Evolutionary conservation across 164 flowering plant genomes (phyloP), one percentile per base, ranked within the genome.

Genomic region (Liquidambar formosana): DNA sequence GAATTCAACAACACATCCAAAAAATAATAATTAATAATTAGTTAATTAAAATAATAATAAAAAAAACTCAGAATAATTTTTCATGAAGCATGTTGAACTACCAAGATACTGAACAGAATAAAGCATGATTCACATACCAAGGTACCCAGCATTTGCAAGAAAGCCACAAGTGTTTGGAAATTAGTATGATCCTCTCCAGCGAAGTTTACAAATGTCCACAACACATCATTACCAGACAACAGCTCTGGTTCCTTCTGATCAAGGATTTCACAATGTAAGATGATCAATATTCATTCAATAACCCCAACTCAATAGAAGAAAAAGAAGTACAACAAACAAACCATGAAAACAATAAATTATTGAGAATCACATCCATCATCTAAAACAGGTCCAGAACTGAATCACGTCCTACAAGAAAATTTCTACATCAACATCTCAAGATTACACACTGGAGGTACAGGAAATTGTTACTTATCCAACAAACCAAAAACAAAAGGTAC

Each of bases 161-260:
- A 96, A 65, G 98, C 97, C 72, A 88, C 98, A 33, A 96, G 90
- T 0, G 97, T 96, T 49, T 89, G 90, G 75, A 88, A 82, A 76
- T 91, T 96, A 14, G 90, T 88, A 78, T 93, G 98, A 79, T 91
- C 98, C 75, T 96, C 99, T 67, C 99, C 99, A 72, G 99, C 92
- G 84, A 90, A 93, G 79, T 83, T 89, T 33, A 90, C 92, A 79
- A 96, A 93, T 19, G 96, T 96, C 99, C 98, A 96, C 77, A 96
- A 64, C 15, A 88, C 98, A 72, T 96, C 99, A 79, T 93, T 96
- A 64, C 91, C 95, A 70, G 95, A 86, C 78, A 96, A 71, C 21
- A 93, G 78, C 78, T 91, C 96, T 14, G 98, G 98, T 73, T 91
- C 98, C 71, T 85, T 93, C 98, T 96, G 91, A 48, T 72, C n/a